phyloP scores from a whole-genome alignment of 352 stramenopile genomes.

The Lagenidium sp. region DNA sequence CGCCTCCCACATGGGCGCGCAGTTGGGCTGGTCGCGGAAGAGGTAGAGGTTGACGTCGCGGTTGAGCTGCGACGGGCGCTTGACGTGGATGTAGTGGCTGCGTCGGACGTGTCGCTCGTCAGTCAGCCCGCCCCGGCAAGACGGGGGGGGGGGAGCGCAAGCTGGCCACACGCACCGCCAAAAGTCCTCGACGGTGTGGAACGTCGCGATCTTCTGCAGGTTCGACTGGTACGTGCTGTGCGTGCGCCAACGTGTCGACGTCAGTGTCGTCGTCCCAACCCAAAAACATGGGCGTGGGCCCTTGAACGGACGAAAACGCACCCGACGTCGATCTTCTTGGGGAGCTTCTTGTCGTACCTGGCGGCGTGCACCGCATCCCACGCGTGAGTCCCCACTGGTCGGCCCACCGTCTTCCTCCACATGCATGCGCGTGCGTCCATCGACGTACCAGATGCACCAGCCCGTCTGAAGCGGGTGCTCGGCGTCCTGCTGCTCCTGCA shows the following conservation, averaged over 20 bases:
- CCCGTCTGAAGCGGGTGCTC: conserved; percentile 83
- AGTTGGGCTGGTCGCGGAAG: conserved; percentile 86
- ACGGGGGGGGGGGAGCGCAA: too few relatives aligned
- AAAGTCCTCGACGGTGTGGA: conserved; percentile 90
- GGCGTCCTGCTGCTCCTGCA: conserved; percentile 20
- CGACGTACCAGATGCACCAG: conserved; percentile 81
- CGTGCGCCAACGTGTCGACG: too few relatives aligned
- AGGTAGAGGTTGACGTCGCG: conserved; percentile 92
- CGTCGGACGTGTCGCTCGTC: background rate
- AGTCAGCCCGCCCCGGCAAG: too few relatives aligned
- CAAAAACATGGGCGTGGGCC: background rate
- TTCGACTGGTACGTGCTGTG: conserved; percentile 68
- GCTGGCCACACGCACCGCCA: conserved; percentile 69
- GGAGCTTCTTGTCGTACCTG: conserved; percentile 93
- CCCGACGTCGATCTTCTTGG: conserved; percentile 84
- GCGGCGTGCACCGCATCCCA: background rate
- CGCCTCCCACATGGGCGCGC: conserved; percentile 86
- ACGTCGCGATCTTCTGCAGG: conserved; percentile 85
- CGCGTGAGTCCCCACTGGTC: background rate
- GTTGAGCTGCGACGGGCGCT: conserved; percentile 87
- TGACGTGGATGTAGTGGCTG: conserved; percentile 90
- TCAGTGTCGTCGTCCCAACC: too few relatives aligned
- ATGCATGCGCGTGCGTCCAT: background rate
- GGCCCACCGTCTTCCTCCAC: background rate
- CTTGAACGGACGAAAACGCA: conserved; percentile 16